Percentiles rank a stretch among this genome's conserved stretches.
These are phyloP conservation scores for Talinum fruticosum DNA, from an alignment of 148 eudicot species.

Conservation along the genomic window DNA sequence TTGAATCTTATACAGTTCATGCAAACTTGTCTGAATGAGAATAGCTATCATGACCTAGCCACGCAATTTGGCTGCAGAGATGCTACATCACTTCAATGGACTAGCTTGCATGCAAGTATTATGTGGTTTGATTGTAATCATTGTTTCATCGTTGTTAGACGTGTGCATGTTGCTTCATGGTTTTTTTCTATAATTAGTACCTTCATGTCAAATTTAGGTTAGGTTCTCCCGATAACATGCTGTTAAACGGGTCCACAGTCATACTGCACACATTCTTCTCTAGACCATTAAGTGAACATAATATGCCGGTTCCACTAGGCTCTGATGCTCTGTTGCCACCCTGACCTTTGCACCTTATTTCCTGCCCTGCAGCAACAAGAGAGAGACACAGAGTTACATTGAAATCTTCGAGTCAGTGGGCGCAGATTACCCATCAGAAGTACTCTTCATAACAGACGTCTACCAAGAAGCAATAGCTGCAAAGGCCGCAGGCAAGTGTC, in stretches of 20 bases:
- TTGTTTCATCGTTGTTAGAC: too few species aligned
- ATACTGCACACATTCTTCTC: too few species aligned
- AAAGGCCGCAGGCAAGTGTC: conserved; percentile 68
- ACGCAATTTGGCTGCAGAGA: neutral
- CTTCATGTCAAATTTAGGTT: neutral
- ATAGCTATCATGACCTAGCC: neutral
- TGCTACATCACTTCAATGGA: neutral
- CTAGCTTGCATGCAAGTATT: neutral
- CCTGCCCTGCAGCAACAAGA: conserved; percentile 55
- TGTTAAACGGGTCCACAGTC: neutral
- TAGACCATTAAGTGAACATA: too few species aligned
- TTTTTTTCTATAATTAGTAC: neutral
- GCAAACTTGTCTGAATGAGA: neutral
- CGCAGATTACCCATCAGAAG: conserved; percentile 72
- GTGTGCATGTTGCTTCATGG: too few species aligned
- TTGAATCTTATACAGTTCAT: neutral
- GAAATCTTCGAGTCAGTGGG: conserved; percentile 78
- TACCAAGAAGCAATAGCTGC: conserved; percentile 94
- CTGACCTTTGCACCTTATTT: neutral
- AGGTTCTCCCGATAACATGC: neutral
- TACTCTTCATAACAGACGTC: conserved; percentile 80
- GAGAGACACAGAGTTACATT: conserved; percentile 70
- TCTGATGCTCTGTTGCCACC: too few species aligned
- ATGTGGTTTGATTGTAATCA: neutral
- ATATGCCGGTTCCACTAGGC: too few species aligned